Percentiles rank a stretch among this genome's conserved stretches.
phyloP scores from a whole-genome alignment of 106 monocot species.

The Alisma plantagoaquatica region DNA sequence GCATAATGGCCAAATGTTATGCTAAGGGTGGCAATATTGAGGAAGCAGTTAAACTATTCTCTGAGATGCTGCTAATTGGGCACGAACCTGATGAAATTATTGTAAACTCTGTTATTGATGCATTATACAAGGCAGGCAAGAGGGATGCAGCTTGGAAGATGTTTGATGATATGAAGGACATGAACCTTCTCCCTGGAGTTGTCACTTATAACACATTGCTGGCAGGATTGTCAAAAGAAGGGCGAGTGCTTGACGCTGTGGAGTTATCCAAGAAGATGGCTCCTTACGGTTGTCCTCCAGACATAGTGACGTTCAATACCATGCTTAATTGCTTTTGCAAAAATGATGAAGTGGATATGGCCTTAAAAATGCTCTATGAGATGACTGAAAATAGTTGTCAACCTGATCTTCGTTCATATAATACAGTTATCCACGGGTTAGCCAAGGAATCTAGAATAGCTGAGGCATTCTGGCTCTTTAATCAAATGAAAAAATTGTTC shows the following conservation, averaged over 20 bases:
- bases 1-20: constrained; percentile 88
- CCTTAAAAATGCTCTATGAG: constrained; percentile 52
- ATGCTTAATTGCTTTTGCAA: constrained; percentile 76
- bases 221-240: constrained; percentile 64
- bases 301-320: constrained; percentile 79
- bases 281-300: constrained; percentile 35
- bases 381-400: constrained; percentile 40
- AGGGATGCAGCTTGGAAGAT: constrained; percentile 74
- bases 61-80: constrained; percentile 43
- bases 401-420: constrained; percentile 81
- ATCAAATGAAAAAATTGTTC: constrained; percentile 76
- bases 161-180: constrained; percentile 46
- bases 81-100: constrained; percentile 54
- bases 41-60: constrained; percentile 54
- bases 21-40: constrained; percentile 53
- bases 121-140: constrained; percentile 70
- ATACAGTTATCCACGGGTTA: constrained; percentile 75
- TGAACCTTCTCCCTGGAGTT: constrained; percentile 68
- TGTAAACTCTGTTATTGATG: constrained; percentile 71
- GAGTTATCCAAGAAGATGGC: constrained; percentile 58
- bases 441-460: constrained; percentile 46
- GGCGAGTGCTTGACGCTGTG: constrained; percentile 36
- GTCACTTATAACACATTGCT: constrained; percentile 83
- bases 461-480: constrained; percentile 77
- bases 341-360: constrained; percentile 49